phyloP scores from a whole-genome alignment of 352 stramenopile genomes.

The Phytophthora megakarya region DNA sequence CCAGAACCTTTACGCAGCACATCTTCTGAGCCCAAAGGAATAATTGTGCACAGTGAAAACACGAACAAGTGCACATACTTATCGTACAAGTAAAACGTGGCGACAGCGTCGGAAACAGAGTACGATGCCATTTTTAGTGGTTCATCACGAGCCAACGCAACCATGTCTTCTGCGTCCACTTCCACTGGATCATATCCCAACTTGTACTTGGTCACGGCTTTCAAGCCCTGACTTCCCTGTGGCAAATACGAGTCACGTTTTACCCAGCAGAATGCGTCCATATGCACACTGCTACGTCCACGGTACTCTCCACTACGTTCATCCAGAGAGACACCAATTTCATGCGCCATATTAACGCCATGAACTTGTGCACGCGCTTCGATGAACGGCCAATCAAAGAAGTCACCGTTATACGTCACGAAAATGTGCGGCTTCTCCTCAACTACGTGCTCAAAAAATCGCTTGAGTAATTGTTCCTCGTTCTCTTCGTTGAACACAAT shows the following conservation, averaged over 20 bases:
- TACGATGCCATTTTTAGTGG: slow-evolving; percentile 99
- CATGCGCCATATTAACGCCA: slow-evolving; percentile 89
- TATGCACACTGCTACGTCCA: slow-evolving; percentile 93
- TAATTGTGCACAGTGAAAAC: slow-evolving; percentile 99
- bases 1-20: slow-evolving; percentile 96
- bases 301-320: slow-evolving; percentile 91
- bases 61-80: slow-evolving; percentile 99
- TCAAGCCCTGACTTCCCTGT: slow-evolving; percentile 97
- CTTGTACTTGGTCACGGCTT: slow-evolving; percentile 99
- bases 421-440: slow-evolving; percentile 97
- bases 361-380: slow-evolving; percentile 92
- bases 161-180: slow-evolving; percentile 99
- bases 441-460: slow-evolving; percentile 92
- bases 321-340: slow-evolving; percentile 86
- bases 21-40: slow-evolving; percentile 97
- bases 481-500: slow-evolving; percentile 96
- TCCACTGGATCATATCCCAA: slow-evolving; percentile 98
- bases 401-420: slow-evolving; percentile 99
- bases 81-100: slow-evolving; percentile 99
- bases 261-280: slow-evolving; percentile 99
- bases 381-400: slow-evolving; percentile 99
- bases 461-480: slow-evolving; percentile 79
- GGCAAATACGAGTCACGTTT: slow-evolving; percentile 99
- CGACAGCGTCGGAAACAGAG: slow-evolving; percentile 99
- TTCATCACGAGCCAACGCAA: slow-evolving; percentile 93